Conservation (phyloP, 495 filamentous ascomycete species). For the Neurospora sp. region DNA sequence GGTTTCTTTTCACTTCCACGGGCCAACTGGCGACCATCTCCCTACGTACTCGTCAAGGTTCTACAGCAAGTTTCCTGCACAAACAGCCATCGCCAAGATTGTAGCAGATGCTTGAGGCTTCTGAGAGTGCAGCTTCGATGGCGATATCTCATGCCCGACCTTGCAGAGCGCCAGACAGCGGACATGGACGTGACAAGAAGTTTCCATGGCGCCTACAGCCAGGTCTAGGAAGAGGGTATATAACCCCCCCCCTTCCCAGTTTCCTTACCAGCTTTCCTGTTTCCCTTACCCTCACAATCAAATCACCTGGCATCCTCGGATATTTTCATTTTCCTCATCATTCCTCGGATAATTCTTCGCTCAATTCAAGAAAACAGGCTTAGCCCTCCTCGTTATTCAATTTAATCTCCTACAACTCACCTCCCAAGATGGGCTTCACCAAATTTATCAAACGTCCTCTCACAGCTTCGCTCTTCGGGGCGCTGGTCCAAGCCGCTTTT, state of each 20-base stretch:
- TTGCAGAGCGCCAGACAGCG: background rate
- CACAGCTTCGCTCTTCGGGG: background rate
- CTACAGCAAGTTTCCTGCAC: background rate
- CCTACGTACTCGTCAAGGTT: background rate
- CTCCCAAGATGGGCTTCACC: background rate
- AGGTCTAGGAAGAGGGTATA: background rate
- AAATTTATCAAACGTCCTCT: background rate
- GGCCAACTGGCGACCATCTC: background rate
- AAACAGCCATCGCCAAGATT: background rate
- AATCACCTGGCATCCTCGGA: background rate
- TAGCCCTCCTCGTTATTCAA: background rate
- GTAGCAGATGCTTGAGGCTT: background rate
- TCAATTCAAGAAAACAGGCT: background rate
- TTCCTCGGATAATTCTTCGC: background rate
- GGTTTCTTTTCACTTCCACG: background rate
- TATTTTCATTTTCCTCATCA: background rate
- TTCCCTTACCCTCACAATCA: background rate
- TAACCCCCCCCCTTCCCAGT: background rate
- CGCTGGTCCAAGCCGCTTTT: background rate
- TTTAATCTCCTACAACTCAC: background rate
- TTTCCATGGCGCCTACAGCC: background rate
- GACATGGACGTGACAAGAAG: background rate
- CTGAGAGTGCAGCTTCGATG: background rate
- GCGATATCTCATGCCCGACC: background rate
- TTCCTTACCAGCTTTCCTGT: background rate